Evolutionary conservation across 352 stramenopile species (phyloP).

Genomic region (Pythium vanterpoolii): DNA sequence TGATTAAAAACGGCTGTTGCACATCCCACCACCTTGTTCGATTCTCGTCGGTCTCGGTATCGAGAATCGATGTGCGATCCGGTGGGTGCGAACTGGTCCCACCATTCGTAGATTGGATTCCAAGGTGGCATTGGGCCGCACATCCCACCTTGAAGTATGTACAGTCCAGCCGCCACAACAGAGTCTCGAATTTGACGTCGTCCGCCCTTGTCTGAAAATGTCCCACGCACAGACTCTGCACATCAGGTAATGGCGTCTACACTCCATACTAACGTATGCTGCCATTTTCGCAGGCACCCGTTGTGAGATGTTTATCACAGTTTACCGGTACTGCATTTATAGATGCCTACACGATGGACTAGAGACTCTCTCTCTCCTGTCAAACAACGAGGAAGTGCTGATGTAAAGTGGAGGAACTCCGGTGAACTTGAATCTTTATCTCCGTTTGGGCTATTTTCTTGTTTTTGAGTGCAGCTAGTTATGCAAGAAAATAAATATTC

Average conservation of each 20-base stretch:
- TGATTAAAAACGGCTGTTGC: constrained; percentile 6
- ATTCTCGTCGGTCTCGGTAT: constrained; percentile 2
- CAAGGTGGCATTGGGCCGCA: neutral
- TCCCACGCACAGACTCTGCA: no score
- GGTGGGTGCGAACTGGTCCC: neutral
- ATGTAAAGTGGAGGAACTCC: neutral
- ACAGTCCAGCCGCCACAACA: neutral
- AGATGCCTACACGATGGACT: neutral
- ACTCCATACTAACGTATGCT: no score
- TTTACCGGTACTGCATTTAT: neutral
- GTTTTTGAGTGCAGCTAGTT: neutral
- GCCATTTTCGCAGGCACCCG: no score
- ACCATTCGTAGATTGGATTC: neutral
- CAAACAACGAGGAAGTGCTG: no score
- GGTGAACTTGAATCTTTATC: neutral
- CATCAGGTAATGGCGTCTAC: no score
- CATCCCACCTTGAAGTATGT: neutral
- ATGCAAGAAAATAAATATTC: no score
- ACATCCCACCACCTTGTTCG: neutral
- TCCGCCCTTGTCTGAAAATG: no score
- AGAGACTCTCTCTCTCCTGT: no score
- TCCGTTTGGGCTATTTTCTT: neutral
- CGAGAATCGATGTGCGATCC: neutral
- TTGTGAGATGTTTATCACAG: neutral
- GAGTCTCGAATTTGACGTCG: no score